Percentiles rank a stretch among this genome's conserved stretches.
Conservation (phyloP, 2,329 filamentous ascomycete genomes). For the Huntiella bhutanensis region DNA sequence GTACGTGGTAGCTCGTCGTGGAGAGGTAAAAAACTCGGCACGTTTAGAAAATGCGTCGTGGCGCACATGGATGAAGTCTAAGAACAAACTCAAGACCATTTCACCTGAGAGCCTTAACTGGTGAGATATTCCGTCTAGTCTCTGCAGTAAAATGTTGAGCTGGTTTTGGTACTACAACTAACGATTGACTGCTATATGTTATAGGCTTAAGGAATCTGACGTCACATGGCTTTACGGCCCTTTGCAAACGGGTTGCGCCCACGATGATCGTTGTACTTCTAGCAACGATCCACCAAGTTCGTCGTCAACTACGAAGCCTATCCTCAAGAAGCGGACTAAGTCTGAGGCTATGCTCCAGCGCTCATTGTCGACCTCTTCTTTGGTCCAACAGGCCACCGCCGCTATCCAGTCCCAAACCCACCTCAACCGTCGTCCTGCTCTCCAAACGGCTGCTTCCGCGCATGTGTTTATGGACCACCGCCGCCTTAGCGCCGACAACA, state of each 20-base stretch:
- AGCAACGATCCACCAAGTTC: slow-evolving; percentile 33
- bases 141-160: not conserved
- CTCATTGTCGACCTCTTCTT: slow-evolving; percentile 70
- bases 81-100: slow-evolving; percentile 70
- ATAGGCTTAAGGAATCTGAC: slow-evolving; percentile 88
- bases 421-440: slow-evolving; percentile 30
- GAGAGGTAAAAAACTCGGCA: slow-evolving; percentile 61
- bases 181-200: slow-evolving; percentile 2
- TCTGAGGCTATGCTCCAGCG: slow-evolving; percentile 87
- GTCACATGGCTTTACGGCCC: slow-evolving; percentile 96
- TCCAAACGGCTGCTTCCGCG: slow-evolving; percentile 19
- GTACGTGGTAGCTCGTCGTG: slow-evolving; percentile 66
- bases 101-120: slow-evolving; percentile 87
- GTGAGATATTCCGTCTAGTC: slow-evolving; percentile 29
- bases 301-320: slow-evolving; percentile 68
- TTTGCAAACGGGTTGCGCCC: slow-evolving; percentile 51
- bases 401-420: slow-evolving; percentile 68
- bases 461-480: slow-evolving; percentile 23
- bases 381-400: slow-evolving; percentile 75
- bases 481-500: slow-evolving; percentile 15
- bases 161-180: slow-evolving; percentile 4
- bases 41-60: slow-evolving; percentile 90
- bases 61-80: slow-evolving; percentile 90
- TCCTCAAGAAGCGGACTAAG: slow-evolving; percentile 90
- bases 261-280: slow-evolving; percentile 26